Evolutionary conservation across 2,329 filamentous ascomycete species (phyloP).

Genomic region (Microcyclospora pomicola): DNA sequence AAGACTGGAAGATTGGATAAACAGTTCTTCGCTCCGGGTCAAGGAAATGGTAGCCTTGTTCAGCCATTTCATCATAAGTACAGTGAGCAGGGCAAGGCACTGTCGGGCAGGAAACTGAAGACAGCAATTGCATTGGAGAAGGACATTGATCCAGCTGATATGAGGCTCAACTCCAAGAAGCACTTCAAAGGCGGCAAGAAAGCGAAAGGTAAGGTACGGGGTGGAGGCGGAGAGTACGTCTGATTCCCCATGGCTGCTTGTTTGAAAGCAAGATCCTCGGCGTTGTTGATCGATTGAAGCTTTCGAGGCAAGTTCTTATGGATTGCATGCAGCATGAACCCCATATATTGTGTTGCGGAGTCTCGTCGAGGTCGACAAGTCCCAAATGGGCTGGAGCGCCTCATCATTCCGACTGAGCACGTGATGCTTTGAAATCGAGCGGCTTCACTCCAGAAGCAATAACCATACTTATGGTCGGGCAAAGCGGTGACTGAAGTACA

Average conservation of each 20-base stretch:
- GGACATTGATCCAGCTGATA: constrained; percentile 68
- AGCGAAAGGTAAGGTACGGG: constrained; percentile 2
- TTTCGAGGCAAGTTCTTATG: too few species aligned
- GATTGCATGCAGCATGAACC: too few species aligned
- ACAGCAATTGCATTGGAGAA: constrained; percentile 72
- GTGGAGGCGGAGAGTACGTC: neutral
- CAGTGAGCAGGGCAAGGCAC: constrained; percentile 66
- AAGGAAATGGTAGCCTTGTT: constrained; percentile 49
- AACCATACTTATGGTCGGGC: too few species aligned
- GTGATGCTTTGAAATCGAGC: too few species aligned
- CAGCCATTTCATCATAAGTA: constrained; percentile 88
- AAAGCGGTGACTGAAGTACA: too few species aligned
- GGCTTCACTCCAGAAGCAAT: too few species aligned
- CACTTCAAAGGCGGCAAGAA: constrained; percentile 62
- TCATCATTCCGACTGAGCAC: too few species aligned
- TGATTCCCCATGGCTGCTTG: constrained; percentile 1
- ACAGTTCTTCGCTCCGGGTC: constrained; percentile 66
- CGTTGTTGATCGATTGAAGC: too few species aligned
- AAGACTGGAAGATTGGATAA: constrained; percentile 73
- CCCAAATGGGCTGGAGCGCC: too few species aligned
- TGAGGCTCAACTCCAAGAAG: constrained; percentile 64
- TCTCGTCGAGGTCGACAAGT: too few species aligned
- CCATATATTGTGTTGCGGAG: too few species aligned
- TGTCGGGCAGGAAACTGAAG: constrained; percentile 72
- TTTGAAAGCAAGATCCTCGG: too few species aligned